Percentiles rank a stretch among this genome's conserved stretches.
These are phyloP conservation scores for Pestalotiopsis fici DNA, from an alignment of 2,329 filamentous ascomycete genomes.

Conservation along the genomic window DNA sequence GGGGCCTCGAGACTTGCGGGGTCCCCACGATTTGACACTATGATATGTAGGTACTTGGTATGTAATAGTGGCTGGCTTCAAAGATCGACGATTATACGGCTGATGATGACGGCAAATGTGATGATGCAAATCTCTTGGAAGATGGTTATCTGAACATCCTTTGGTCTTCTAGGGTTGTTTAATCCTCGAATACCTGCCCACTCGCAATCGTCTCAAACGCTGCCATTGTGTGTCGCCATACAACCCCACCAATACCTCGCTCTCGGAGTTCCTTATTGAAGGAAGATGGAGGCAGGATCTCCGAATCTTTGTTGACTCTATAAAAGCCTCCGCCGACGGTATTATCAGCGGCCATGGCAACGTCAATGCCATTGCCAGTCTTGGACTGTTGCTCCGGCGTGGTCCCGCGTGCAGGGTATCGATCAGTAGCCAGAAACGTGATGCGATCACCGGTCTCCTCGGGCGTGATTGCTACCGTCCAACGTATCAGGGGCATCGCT, in stretches of 20 bases:
- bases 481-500: neutral
- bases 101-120: no score
- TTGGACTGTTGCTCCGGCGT: neutral
- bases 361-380: neutral
- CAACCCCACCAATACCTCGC: neutral
- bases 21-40: no score
- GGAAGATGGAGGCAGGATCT: neutral
- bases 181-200: neutral
- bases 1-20: no score
- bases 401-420: neutral
- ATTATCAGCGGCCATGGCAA: neutral
- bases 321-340: neutral
- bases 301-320: neutral
- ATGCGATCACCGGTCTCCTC: constrained; percentile 3
- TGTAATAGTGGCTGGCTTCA: no score
- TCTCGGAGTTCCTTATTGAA: neutral
- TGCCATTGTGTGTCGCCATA: constrained; percentile 4
- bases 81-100: no score
- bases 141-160: no score
- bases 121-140: no score
- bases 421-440: neutral
- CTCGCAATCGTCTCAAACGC: constrained; percentile 6
- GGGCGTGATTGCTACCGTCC: neutral
- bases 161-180: neutral
- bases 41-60: no score